A percentile compares a stretch with the other conserved stretches of the same genome.
Evolutionary conservation across 1,139 yeast genomes (phyloP).

Genomic region (Geotrichum australiense): DNA sequence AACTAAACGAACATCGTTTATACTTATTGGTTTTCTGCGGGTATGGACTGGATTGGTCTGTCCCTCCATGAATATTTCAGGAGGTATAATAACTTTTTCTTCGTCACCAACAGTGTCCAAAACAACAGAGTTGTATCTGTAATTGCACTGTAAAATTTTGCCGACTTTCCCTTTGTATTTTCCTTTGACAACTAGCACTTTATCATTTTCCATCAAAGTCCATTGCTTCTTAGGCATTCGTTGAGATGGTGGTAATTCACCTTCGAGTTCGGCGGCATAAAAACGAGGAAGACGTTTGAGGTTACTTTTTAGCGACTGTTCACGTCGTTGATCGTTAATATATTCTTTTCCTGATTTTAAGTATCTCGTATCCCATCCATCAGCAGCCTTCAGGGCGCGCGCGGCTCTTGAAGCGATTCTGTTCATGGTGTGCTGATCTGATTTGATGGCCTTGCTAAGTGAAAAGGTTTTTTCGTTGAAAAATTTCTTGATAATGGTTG

Average conservation of each 20-base stretch:
- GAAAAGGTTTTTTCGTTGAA: too few relatives aligned
- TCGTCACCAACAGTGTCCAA: constrained; percentile 54
- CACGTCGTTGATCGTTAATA: constrained; percentile 13
- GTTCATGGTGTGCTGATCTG: too few relatives aligned
- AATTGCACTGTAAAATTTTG: constrained; percentile 43
- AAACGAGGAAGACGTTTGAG: constrained; percentile 12
- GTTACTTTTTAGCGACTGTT: constrained; percentile 6
- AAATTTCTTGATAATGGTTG: too few relatives aligned
- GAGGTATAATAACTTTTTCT: constrained; percentile 49
- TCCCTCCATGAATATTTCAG: constrained; percentile 63
- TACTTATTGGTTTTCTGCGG: constrained; percentile 52
- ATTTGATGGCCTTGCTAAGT: too few relatives aligned
- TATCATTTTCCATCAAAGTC: constrained; percentile 54
- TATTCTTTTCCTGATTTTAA: too few relatives aligned
- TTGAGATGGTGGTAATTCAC: constrained; percentile 13
- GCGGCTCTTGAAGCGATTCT: too few relatives aligned
- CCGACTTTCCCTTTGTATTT: constrained; percentile 66
- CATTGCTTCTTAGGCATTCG: constrained; percentile 40
- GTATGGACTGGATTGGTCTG: constrained; percentile 62
- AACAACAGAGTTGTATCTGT: constrained; percentile 45
- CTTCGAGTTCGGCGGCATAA: constrained; percentile 12
- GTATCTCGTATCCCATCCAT: too few relatives aligned
- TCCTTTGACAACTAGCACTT: constrained; percentile 62
- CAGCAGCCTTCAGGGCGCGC: too few relatives aligned
- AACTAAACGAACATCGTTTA: constrained; percentile 63